Evolutionary conservation across 2,329 filamentous ascomycete genomes (phyloP), one percentile per base, ranked within the genome.

Genomic region (Fusarium denticulatum): DNA sequence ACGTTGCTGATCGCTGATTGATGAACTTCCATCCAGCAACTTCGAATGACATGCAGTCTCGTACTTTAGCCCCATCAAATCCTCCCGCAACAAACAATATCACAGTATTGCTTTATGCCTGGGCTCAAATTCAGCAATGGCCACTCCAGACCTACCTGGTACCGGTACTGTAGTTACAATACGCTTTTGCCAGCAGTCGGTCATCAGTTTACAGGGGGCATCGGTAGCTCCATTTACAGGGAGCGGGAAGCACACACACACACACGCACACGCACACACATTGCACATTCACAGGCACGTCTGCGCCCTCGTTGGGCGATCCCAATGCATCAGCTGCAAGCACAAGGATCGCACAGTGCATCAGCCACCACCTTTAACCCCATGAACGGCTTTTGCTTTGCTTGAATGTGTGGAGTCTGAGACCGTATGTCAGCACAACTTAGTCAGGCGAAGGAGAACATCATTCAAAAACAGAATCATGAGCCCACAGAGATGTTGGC

Each of bases 241-340:
- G 76, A 78, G 76, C 76, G 76, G 76, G 76, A 78, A 78, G 74
- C 67, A 62, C 73, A 77, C 71, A 67, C 67, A 18, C 55, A 9
- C 34, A 34, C 28, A 4, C 46, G 7, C 53, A 24, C 72, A 60
- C 72, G 64, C 66, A 65, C 64, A 76, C 70, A 64, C 32, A 37
- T 42, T 55, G 15, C 24, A 55, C 52, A 43, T 24, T 49, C 40
- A 71, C 63, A 75, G 64, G 71, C 69, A 75, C 73, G 63, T 67
- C 64, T 72, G 61, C 61, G 53, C 45, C 60, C 71, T 71, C 64
- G 64, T 69, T 67, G 50, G 66, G 59, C 62, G 46, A 61, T 63
- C 63, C 59, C 64, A 62, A 50, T 59, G 58, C 60, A 63, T 72
- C 58, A 59, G 59, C 73, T 74, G 68, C 64, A 62, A 34, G 46